Conservation (phyloP, 2,329 filamentous ascomycete genomes). For the Cytospora leucostoma region DNA sequence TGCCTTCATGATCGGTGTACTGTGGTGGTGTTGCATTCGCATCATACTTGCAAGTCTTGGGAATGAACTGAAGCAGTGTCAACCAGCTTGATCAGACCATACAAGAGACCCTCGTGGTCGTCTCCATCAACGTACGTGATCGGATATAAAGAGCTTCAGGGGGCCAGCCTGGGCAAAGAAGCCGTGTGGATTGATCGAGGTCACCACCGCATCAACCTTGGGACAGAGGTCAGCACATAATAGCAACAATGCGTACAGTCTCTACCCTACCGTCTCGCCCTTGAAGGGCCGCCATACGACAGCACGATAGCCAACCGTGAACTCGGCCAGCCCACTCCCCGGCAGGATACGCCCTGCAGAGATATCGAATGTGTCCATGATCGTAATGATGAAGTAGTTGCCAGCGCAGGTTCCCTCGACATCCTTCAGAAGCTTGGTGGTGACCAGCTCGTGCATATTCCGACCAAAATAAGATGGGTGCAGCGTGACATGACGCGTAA, state of each 20-base stretch:
- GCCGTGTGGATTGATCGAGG: conserved; percentile 85
- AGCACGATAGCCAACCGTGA: conserved; percentile 90
- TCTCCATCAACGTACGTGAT: conserved; percentile 63
- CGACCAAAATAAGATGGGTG: conserved; percentile 97
- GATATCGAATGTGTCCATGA: conserved; percentile 95
- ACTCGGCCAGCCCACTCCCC: conserved; percentile 88
- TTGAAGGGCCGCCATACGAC: conserved; percentile 98
- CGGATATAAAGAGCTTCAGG: conserved; percentile 76
- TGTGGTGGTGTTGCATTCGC: conserved; percentile 95
- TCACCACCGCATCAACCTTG: conserved; percentile 91
- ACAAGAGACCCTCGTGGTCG: background rate
- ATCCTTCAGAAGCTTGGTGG: conserved; percentile 84
- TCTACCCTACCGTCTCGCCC: conserved; percentile 78
- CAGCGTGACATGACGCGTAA: conserved; percentile 91
- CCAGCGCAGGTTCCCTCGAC: conserved; percentile 95
- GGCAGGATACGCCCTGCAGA: conserved; percentile 91
- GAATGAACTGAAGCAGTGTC: conserved; percentile 69
- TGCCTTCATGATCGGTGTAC: conserved; percentile 93
- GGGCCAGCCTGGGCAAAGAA: conserved; percentile 88
- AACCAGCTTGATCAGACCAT: conserved; percentile 25
- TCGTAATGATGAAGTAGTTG: conserved; percentile 95
- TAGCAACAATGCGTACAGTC: conserved; percentile 8
- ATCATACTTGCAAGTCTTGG: conserved; percentile 89
- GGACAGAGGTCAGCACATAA: conserved; percentile 21
- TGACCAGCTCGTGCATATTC: conserved; percentile 89